These are phyloP conservation scores for Dimocarpus longan DNA, from an alignment of 345 rosid species.

Conservation along the genomic window DNA sequence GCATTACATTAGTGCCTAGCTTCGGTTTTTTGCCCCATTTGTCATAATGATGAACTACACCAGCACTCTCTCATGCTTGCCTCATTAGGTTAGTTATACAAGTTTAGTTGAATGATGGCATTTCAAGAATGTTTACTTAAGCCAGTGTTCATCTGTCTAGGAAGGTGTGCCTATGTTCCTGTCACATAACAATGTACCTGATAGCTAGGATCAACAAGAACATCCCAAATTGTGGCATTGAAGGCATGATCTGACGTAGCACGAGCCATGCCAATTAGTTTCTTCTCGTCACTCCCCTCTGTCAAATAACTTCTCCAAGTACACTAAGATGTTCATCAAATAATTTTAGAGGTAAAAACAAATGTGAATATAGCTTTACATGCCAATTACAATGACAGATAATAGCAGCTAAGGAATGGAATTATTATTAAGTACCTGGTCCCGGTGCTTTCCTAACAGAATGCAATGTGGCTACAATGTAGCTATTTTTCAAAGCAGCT, in stretches of 20 bases:
- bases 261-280: slow-evolving; percentile 96
- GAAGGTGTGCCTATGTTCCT: not conserved
- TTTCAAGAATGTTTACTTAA: not conserved
- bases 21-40: not conserved
- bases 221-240: slow-evolving; percentile 99
- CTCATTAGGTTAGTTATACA: not conserved
- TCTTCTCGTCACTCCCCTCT: slow-evolving; percentile 71
- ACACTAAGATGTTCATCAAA: slow-evolving; percentile 87
- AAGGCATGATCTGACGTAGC: slow-evolving; percentile 98
- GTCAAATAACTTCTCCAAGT: slow-evolving; percentile 93
- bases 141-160: not conserved
- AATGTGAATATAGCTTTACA: slow-evolving; percentile 16
- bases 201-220: slow-evolving; percentile 92
- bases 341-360: slow-evolving; percentile 40
- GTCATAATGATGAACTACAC: not conserved
- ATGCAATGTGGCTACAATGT: slow-evolving; percentile 92
- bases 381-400: slow-evolving; percentile 15
- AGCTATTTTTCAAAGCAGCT: slow-evolving; percentile 91
- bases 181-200: slow-evolving; percentile 54
- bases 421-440: slow-evolving; percentile 52
- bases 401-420: not conserved
- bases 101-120: slow-evolving; percentile 3
- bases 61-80: not conserved
- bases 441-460: slow-evolving; percentile 57
- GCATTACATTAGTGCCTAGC: not conserved